Conservation (phyloP, 2,329 filamentous ascomycete genomes). For the Fusarium gaditjirri region DNA sequence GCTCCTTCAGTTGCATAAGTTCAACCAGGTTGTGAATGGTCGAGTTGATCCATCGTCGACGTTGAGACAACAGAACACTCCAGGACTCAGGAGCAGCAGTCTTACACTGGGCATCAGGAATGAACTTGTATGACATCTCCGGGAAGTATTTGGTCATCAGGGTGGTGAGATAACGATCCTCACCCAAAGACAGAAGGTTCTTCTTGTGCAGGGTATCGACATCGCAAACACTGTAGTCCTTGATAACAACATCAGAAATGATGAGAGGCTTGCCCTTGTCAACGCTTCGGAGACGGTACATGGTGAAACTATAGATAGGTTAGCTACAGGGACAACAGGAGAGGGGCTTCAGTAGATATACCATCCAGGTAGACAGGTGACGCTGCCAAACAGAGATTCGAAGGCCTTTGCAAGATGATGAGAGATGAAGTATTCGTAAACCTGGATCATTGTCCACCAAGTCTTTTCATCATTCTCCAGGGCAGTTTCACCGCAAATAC, state of each 20-base stretch:
- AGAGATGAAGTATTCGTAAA: slow-evolving; percentile 99
- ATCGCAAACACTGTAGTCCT: slow-evolving; percentile 87
- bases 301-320: slow-evolving; percentile 81
- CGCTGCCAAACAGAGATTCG: slow-evolving; percentile 95
- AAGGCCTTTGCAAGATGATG: slow-evolving; percentile 97
- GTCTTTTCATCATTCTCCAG: slow-evolving; percentile 93
- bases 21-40: slow-evolving; percentile 97
- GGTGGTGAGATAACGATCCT: slow-evolving; percentile 97
- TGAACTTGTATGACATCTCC: slow-evolving; percentile 94
- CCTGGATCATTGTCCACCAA: slow-evolving; percentile 99
- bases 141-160: slow-evolving; percentile 99
- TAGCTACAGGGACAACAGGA: slow-evolving; percentile 12
- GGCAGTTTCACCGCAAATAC: slow-evolving; percentile 96
- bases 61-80: slow-evolving; percentile 94
- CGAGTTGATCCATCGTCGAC: slow-evolving; percentile 99
- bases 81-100: slow-evolving; percentile 95
- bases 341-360: slow-evolving; percentile 61
- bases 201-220: slow-evolving; percentile 98
- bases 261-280: slow-evolving; percentile 96
- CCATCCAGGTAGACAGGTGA: slow-evolving; percentile 99
- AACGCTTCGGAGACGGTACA: slow-evolving; percentile 95
- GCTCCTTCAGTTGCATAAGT: slow-evolving; percentile 87
- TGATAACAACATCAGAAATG: slow-evolving; percentile 87
- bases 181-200: slow-evolving; percentile 91
- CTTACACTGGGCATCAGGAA: slow-evolving; percentile 90